Conservation (phyloP, 495 filamentous ascomycete genomes). For the Astrothelium subdiscretum region DNA sequence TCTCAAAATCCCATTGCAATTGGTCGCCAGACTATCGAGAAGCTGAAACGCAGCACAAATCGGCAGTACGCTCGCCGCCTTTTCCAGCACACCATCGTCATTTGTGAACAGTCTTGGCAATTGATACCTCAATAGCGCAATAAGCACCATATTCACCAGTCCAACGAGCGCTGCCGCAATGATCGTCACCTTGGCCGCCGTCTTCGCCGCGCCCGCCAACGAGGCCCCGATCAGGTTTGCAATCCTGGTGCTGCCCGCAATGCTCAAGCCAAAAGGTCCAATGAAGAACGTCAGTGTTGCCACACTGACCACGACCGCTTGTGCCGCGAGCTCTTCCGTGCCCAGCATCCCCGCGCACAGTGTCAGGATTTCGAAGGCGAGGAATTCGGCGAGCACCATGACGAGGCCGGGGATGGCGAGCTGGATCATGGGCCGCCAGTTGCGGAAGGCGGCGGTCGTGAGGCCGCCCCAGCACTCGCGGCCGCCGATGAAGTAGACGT, state of each 20-base stretch:
- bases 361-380: constrained; percentile 50
- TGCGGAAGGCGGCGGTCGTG: constrained; percentile 52
- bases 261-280: constrained; percentile 28
- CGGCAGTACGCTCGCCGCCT: constrained; percentile 64
- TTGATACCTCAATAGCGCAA: constrained; percentile 50
- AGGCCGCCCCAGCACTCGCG: constrained; percentile 73
- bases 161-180: constrained; percentile 56
- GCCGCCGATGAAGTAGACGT: constrained; percentile 47
- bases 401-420: constrained; percentile 76
- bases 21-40: constrained; percentile 67
- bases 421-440: constrained; percentile 80
- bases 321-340: constrained; percentile 46
- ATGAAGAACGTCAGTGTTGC: constrained; percentile 28
- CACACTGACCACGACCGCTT: constrained; percentile 48
- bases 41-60: constrained; percentile 79
- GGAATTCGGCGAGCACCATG: constrained; percentile 86
- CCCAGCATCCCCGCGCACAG: constrained; percentile 38
- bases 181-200: constrained; percentile 35
- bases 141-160: constrained; percentile 58
- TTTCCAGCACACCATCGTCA: constrained; percentile 62
- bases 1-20: constrained; percentile 71
- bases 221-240: constrained; percentile 32
- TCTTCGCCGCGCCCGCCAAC: constrained; percentile 27
- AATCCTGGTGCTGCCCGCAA: constrained; percentile 30
- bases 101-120: constrained; percentile 72